Conservation (phyloP, 177 flowering plant genomes). For the Telopea speciosissima region DNA sequence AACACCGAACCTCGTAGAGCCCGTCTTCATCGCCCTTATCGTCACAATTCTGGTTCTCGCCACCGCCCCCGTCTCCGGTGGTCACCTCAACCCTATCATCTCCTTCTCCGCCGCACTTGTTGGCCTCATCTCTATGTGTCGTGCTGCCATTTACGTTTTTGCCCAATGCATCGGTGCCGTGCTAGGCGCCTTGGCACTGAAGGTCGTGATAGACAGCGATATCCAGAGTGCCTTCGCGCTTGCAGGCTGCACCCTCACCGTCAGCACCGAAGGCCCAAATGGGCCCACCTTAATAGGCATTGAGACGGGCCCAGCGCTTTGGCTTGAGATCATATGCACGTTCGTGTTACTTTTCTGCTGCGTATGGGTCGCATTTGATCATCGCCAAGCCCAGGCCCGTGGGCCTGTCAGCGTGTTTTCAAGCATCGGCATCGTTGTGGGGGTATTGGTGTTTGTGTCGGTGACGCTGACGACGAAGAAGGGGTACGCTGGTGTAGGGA, state of each 20-base stretch:
- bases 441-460: constrained; percentile 32
- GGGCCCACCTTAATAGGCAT: constrained; percentile 32
- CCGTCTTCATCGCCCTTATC: constrained; percentile 16
- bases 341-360: constrained; percentile 41
- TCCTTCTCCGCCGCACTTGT: constrained; percentile 37
- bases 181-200: constrained; percentile 44
- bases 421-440: constrained; percentile 29
- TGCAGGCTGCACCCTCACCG: constrained; percentile 43
- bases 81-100: constrained; percentile 47
- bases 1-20: constrained; percentile 35
- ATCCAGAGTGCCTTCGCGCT: constrained; percentile 35
- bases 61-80: constrained; percentile 44
- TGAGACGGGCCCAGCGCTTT: constrained; percentile 30
- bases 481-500: constrained; percentile 44
- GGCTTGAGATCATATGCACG: constrained; percentile 45
- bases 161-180: constrained; percentile 47
- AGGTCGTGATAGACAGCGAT: constrained; percentile 31
- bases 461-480: constrained; percentile 35
- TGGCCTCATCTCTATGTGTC: constrained; percentile 38
- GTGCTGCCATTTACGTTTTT: constrained; percentile 35
- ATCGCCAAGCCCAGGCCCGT: constrained; percentile 27
- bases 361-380: constrained; percentile 46
- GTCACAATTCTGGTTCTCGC: constrained; percentile 22
- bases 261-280: constrained; percentile 28
- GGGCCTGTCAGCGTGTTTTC: constrained; percentile 27